Evolutionary conservation across 164 flowering plant genomes (phyloP).

Genomic region (Vitis rotundifolia): DNA sequence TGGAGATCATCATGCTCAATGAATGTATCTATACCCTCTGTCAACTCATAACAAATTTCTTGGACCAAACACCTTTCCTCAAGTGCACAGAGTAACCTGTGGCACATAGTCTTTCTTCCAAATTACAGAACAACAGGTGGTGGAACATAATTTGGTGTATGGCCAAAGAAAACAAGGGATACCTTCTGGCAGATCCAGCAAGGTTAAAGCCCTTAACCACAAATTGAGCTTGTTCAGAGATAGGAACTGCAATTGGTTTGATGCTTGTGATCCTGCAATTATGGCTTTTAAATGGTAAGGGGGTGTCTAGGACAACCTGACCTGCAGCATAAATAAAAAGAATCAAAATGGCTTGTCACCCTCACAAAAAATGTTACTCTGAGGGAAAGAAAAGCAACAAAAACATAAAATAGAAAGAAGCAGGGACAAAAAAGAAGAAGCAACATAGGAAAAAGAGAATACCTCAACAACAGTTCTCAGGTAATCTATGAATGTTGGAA

Average conservation of each 20-base stretch:
- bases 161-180: slow-evolving; percentile 2
- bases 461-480: too few relatives aligned
- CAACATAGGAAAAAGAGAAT: too few relatives aligned
- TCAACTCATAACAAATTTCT: slow-evolving; percentile 39
- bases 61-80: slow-evolving; percentile 71
- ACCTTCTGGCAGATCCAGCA: slow-evolving; percentile 51
- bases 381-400: background rate
- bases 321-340: slow-evolving; percentile 45
- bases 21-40: slow-evolving; percentile 29
- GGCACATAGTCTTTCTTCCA: background rate
- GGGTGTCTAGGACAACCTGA: slow-evolving; percentile 64
- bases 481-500: too few relatives aligned
- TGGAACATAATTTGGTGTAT: background rate
- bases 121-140: background rate
- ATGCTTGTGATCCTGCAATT: slow-evolving; percentile 54
- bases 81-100: slow-evolving; percentile 71
- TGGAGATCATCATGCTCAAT: slow-evolving; percentile 48
- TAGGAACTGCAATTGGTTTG: slow-evolving; percentile 67
- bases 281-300: slow-evolving; percentile 36
- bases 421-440: slow-evolving; percentile 27
- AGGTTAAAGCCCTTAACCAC: slow-evolving; percentile 63
- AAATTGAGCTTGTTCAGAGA: slow-evolving; percentile 46
- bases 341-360: slow-evolving; percentile 8
- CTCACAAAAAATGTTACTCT: background rate
- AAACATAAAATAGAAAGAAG: background rate